These are phyloP conservation scores for Beauveria bassiana DNA, from an alignment of 2,329 filamentous ascomycete genomes.

Conservation along the genomic window DNA sequence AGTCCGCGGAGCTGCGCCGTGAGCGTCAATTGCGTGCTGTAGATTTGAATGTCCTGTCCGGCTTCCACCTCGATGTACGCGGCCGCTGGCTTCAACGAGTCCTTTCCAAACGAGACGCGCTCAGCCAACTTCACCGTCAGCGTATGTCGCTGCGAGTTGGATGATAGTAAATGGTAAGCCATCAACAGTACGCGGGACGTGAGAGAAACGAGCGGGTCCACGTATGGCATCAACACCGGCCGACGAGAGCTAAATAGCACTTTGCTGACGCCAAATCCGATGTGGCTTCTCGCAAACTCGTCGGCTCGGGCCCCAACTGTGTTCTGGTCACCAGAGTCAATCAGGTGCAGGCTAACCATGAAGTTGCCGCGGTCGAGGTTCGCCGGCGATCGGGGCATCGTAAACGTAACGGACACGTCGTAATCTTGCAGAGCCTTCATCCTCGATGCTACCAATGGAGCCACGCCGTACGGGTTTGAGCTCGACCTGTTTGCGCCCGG, in stretches of 20 bases:
- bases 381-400: constrained; percentile 66
- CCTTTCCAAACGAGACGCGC: constrained; percentile 51
- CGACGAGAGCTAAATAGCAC: constrained; percentile 60
- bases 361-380: constrained; percentile 84
- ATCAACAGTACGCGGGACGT: constrained; percentile 56
- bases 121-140: constrained; percentile 69
- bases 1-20: constrained; percentile 69
- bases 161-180: constrained; percentile 61
- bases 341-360: constrained; percentile 77
- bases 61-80: constrained; percentile 61
- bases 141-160: constrained; percentile 53
- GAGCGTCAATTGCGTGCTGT: constrained; percentile 59
- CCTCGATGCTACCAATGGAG: constrained; percentile 37
- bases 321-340: constrained; percentile 34
- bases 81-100: constrained; percentile 33
- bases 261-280: constrained; percentile 27
- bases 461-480: constrained; percentile 45
- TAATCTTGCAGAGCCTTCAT: constrained; percentile 71
- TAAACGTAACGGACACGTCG: constrained; percentile 69
- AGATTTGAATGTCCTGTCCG: constrained; percentile 65
- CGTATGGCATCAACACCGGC: constrained; percentile 72
- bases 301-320: constrained; percentile 21
- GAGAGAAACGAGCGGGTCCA: constrained; percentile 58
- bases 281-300: constrained; percentile 23
- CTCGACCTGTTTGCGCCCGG: constrained; percentile 30